These are phyloP conservation scores for Fagopyrum tataricum DNA, from an alignment of 148 eudicot species.

Conservation along the genomic window DNA sequence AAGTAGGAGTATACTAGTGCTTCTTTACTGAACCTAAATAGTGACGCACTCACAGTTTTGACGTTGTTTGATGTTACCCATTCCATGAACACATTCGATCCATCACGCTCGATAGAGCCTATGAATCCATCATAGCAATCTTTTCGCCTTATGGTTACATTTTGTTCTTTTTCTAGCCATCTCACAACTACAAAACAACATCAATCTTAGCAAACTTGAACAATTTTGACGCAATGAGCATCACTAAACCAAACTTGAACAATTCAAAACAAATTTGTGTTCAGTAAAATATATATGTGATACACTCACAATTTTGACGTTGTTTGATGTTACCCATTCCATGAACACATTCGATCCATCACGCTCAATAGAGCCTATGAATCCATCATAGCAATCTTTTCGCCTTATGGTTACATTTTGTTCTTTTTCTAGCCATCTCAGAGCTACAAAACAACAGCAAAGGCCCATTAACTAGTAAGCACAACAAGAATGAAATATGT, in stretches of 20 bases:
- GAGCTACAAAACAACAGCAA: conserved; percentile 21
- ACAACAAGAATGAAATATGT: too few relatives aligned
- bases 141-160: conserved; percentile 28
- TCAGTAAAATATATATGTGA: neutral
- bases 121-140: conserved; percentile 39
- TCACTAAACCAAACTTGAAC: neutral
- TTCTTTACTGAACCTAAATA: conserved; percentile 30
- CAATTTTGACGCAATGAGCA: too few relatives aligned
- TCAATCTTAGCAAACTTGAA: too few relatives aligned
- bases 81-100: conserved; percentile 29
- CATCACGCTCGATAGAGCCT: conserved; percentile 33
- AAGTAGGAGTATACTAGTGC: conserved; percentile 24
- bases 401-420: conserved; percentile 25
- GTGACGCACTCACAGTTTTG: conserved; percentile 20
- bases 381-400: conserved; percentile 40
- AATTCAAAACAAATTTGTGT: neutral
- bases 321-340: conserved; percentile 29
- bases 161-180: conserved; percentile 34
- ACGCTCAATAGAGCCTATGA: conserved; percentile 29
- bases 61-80: conserved; percentile 30
- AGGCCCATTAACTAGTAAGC: neutral
- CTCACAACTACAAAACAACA: conserved; percentile 23
- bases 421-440: conserved; percentile 35
- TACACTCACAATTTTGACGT: conserved; percentile 23
- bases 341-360: conserved; percentile 33